A percentile compares a stretch with the other conserved stretches of the same genome.
These are phyloP conservation scores for Ophiosphaerella korrae DNA, from an alignment of 2,329 filamentous ascomycete genomes.

Conservation along the genomic window DNA sequence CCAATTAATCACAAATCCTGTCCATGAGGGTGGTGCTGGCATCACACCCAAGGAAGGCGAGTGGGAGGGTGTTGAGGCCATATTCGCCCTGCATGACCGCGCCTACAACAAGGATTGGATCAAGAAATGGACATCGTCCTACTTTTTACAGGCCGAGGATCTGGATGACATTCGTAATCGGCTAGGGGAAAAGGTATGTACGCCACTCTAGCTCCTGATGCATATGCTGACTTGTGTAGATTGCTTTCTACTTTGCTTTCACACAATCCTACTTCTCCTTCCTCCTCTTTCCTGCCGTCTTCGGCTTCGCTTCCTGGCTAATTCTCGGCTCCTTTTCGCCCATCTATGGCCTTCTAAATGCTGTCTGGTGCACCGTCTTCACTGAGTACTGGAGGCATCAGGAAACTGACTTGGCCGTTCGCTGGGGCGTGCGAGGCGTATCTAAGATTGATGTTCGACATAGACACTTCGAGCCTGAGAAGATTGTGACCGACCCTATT, in stretches of 20 bases:
- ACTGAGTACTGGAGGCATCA: slow-evolving; percentile 97
- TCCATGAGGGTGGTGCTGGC: slow-evolving; percentile 55
- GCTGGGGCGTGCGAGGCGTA: slow-evolving; percentile 88
- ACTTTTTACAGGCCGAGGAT: slow-evolving; percentile 54
- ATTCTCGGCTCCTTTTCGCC: slow-evolving; percentile 85
- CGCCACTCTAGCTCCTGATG: background rate
- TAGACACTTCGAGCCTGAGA: slow-evolving; percentile 78
- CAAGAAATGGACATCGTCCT: slow-evolving; percentile 57
- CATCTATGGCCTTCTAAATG: slow-evolving; percentile 77
- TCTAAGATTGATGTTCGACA: slow-evolving; percentile 79
- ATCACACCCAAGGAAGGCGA: slow-evolving; percentile 57
- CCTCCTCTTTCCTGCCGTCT: slow-evolving; percentile 77
- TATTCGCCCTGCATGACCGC: slow-evolving; percentile 58
- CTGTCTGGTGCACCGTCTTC: slow-evolving; percentile 84
- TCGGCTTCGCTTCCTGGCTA: slow-evolving; percentile 78
- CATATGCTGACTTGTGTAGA: slow-evolving; percentile 50
- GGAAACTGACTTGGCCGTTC: slow-evolving; percentile 81
- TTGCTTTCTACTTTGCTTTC: slow-evolving; percentile 96
- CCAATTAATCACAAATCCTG: slow-evolving; percentile 65
- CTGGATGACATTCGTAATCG: slow-evolving; percentile 57
- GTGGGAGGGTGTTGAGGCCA: slow-evolving; percentile 56
- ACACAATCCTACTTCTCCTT: slow-evolving; percentile 89
- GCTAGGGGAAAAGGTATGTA: slow-evolving; percentile 53
- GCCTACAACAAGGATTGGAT: slow-evolving; percentile 60
- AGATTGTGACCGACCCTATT: slow-evolving; percentile 75